Conservation (phyloP, 805 yeast genomes). For the Spathaspora passalidarum region DNA sequence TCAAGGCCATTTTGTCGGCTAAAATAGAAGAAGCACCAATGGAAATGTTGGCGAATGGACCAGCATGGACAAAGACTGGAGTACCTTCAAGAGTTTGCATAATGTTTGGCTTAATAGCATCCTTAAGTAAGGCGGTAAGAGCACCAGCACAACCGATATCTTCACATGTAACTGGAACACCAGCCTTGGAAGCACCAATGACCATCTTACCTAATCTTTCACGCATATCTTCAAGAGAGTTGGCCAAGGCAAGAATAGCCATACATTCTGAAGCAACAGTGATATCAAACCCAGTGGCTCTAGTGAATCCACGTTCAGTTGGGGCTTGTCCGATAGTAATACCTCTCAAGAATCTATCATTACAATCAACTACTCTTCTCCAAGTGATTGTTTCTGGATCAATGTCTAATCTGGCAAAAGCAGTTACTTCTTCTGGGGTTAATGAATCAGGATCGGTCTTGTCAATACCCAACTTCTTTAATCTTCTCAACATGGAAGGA, state of each 20-base stretch:
- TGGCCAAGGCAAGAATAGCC: constrained; percentile 79
- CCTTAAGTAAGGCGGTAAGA: constrained; percentile 74
- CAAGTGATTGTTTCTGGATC: constrained; percentile 79
- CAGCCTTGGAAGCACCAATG: constrained; percentile 63
- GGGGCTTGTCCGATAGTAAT: constrained; percentile 80
- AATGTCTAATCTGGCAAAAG: constrained; percentile 68
- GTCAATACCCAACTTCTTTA: constrained; percentile 63
- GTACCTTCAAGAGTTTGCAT: constrained; percentile 90
- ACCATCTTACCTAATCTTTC: constrained; percentile 74
- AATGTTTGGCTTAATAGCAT: constrained; percentile 78
- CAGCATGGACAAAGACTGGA: constrained; percentile 84
- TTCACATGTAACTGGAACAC: constrained; percentile 77
- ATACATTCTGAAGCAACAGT: constrained; percentile 83
- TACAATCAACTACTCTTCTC: constrained; percentile 83
- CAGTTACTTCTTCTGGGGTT: constrained; percentile 62
- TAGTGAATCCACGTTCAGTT: constrained; percentile 70
- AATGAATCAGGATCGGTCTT: constrained; percentile 72
- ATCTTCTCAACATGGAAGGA: constrained; percentile 62
- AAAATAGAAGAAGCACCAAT: constrained; percentile 83
- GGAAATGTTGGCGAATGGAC: constrained; percentile 85
- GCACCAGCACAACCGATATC: constrained; percentile 88
- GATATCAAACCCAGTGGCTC: constrained; percentile 78
- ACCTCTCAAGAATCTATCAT: constrained; percentile 76
- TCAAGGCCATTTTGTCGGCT: constrained; percentile 80
- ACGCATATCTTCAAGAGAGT: constrained; percentile 68